Base-by-base conservation (phyloP, 192 early-diverging fungal genomes). In the Phycomyces blakesleeanus region DNA sequence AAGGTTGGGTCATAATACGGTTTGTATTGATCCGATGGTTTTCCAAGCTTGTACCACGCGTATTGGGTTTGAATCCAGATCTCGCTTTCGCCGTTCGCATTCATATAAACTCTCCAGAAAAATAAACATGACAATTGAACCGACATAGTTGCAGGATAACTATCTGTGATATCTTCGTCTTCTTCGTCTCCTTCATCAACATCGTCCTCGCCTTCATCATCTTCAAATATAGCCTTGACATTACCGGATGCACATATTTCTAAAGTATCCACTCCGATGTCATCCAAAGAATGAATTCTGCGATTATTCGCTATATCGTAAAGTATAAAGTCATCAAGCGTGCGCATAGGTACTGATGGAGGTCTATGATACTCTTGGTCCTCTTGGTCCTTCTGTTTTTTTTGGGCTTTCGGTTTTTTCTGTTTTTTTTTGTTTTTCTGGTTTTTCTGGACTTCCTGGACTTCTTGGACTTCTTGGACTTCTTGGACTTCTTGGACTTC, bases 291-390 rank as follows among this genome's bases (percentile, higher is more conserved):
- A 1, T 70, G 44, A n/a, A 79, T 34, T 21, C 14, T 18, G 41
- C 80, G 78, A 38, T 68, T 56, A 11, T 59, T 29, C 26, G 49
- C 54, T 38, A 69, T 55, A 56, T 84, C 78, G 57, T 70, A 84
- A 15, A 82, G 60, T 5, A 80, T 69, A 74, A 85, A 85, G 61
- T 83, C 66, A 53, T 83, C 74, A 18, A 85, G 64, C 9, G 64
- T 68, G 22, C 83, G 79, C 38, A 79, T 79, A 0, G 81, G 81
- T 14, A 79, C 47, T 21, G 75, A 69, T 22, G 72, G 73, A 22
- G 15, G 60, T 8, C 38, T 15, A n/a, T 14, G 9, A 9, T 14
- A 39, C 15, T 41, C 40, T 29, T 67, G 74, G 40, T 41, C 40
- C 40, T 41, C 40, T 41, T 41, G 8, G 40, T 41, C 40, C n/a